Conservation (phyloP, 2,329 filamentous ascomycete genomes). For the Xylariaceae sp. region DNA sequence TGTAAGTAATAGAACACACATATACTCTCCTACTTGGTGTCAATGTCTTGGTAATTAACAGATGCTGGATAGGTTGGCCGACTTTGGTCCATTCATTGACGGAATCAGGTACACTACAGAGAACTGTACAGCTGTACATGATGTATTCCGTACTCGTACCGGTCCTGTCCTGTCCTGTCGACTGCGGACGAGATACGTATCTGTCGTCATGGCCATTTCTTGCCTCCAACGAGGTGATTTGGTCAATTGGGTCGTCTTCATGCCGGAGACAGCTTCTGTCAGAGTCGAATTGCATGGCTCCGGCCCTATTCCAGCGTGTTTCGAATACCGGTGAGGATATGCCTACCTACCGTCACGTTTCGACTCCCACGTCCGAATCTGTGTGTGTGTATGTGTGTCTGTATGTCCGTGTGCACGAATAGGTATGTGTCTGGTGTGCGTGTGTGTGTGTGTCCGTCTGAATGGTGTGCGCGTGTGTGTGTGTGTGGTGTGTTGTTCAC, state of each 20-base stretch:
- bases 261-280: background rate
- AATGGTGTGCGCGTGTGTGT: constrained; percentile 1
- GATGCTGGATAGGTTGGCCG: background rate
- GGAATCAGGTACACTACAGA: background rate
- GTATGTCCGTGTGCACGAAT: constrained; percentile 14
- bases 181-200: background rate
- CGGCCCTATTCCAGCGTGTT: constrained; percentile 1
- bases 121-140: background rate
- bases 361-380: background rate
- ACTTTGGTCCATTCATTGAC: background rate
- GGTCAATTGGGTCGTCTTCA: constrained; percentile 3
- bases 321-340: constrained; percentile 11
- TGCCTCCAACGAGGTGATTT: background rate
- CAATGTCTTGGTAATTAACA: background rate
- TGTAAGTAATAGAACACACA: background rate
- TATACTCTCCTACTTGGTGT: background rate
- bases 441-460: background rate
- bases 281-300: constrained; percentile 3
- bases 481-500: constrained; percentile 20
- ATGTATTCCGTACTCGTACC: background rate
- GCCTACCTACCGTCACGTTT: background rate
- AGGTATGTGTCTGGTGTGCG: background rate
- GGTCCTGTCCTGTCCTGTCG: background rate
- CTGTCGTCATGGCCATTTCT: background rate
- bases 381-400: background rate